Conservation (phyloP, 2,329 filamentous ascomycete genomes). For the Colletotrichum tropicicola region DNA sequence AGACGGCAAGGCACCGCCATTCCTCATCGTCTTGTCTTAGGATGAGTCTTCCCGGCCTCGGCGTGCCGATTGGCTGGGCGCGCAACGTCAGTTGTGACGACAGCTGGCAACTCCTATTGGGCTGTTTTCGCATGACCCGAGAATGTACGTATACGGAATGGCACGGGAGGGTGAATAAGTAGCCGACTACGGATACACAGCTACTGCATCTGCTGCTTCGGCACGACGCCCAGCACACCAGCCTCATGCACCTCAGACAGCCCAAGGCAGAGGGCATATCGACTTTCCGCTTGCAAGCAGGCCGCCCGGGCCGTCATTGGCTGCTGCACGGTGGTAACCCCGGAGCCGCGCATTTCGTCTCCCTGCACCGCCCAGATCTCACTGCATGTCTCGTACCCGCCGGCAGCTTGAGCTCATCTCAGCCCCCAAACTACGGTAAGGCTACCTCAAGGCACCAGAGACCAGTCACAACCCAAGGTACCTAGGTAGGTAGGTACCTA, state of each 20-base stretch:
- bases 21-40: background rate
- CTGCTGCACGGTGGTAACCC: background rate
- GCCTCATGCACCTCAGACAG: background rate
- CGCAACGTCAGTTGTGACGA: constrained; percentile 17
- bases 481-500: too few species aligned
- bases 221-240: too few species aligned
- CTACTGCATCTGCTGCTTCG: too few species aligned
- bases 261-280: background rate
- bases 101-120: constrained; percentile 1
- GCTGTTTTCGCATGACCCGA: background rate
- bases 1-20: background rate
- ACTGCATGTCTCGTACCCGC: constrained; percentile 25
- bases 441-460: background rate
- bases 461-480: too few species aligned
- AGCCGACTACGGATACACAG: too few species aligned
- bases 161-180: too few species aligned
- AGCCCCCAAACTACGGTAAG: constrained; percentile 11
- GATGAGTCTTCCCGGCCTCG: too few species aligned
- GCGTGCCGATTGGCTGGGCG: constrained; percentile 22
- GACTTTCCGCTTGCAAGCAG: background rate
- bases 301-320: background rate
- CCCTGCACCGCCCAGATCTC: constrained; percentile 24
- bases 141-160: too few species aligned
- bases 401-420: constrained; percentile 1
- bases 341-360: constrained; percentile 3